Conservation (phyloP, 1,139 yeast genomes). For the Scheffersomyces segobiensis region DNA sequence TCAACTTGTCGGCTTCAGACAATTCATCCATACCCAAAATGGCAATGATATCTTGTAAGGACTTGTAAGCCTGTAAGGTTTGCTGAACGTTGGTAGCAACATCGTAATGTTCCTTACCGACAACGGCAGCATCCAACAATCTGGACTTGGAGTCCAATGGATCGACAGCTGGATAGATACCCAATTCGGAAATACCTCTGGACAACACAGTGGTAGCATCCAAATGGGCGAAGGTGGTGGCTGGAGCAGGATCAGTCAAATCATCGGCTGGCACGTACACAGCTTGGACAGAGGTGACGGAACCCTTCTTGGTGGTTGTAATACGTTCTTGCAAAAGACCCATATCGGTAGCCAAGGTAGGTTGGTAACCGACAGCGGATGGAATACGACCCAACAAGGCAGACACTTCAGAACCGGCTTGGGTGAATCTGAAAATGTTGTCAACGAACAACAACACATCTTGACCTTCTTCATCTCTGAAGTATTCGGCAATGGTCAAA, state of each 20-base stretch:
- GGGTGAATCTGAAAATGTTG: conserved; percentile 99
- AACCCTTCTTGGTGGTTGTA: conserved; percentile 99
- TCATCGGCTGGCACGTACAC: conserved; percentile 99
- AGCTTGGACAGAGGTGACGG: conserved; percentile 99
- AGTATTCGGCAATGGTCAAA: conserved; percentile 99
- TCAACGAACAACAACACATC: conserved; percentile 99
- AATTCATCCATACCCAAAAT: conserved; percentile 99
- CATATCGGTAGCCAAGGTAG: conserved; percentile 99
- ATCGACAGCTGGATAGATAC: conserved; percentile 99
- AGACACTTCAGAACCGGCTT: conserved; percentile 99
- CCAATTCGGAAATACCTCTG: conserved; percentile 99
- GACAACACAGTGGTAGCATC: conserved; percentile 99
- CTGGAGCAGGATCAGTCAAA: conserved; percentile 99
- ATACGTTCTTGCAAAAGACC: conserved; percentile 99
- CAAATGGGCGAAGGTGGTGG: conserved; percentile 99
- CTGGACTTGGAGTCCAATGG: conserved; percentile 99
- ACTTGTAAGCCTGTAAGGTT: conserved; percentile 99
- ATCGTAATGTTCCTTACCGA: conserved; percentile 98
- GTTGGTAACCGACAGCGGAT: conserved; percentile 99
- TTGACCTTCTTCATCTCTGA: conserved; percentile 99
- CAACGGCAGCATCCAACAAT: conserved; percentile 94
- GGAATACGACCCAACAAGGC: conserved; percentile 99
- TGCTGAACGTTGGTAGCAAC: conserved; percentile 95
- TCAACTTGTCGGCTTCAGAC: conserved; percentile 96
- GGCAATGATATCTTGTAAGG: conserved; percentile 99